Percentiles rank a stretch among this genome's conserved stretches.
Evolutionary conservation across 352 stramenopile genomes (phyloP).

Genomic region (Elongisporangium undulatum): DNA sequence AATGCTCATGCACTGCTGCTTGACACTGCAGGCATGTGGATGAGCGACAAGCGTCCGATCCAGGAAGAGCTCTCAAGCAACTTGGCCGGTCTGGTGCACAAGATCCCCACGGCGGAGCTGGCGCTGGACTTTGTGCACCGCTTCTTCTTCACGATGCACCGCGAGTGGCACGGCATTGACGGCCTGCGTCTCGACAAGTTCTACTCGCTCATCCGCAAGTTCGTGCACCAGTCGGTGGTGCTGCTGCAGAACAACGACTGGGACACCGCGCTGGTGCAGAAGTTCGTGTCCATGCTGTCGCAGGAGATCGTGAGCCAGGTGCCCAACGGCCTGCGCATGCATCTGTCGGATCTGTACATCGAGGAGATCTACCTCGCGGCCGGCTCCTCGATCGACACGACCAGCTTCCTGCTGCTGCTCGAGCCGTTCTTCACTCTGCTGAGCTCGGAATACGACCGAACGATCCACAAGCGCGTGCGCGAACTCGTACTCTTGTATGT

Average conservation of each 20-base stretch:
- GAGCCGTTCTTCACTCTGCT: constrained; percentile 82
- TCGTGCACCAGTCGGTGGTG: constrained; percentile 63
- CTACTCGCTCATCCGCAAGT: constrained; percentile 81
- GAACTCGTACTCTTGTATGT: constrained; percentile 60
- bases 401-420: constrained; percentile 64
- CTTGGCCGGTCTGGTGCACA: constrained; percentile 56
- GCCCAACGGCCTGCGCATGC: constrained; percentile 78
- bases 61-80: constrained; percentile 77
- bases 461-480: constrained; percentile 72
- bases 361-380: constrained; percentile 55
- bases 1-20: too few relatives aligned
- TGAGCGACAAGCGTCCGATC: constrained; percentile 83
- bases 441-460: constrained; percentile 74
- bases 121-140: constrained; percentile 71
- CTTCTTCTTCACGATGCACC: constrained; percentile 83
- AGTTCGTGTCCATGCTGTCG: constrained; percentile 63
- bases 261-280: constrained; percentile 34
- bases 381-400: constrained; percentile 42
- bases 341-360: constrained; percentile 74
- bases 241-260: constrained; percentile 57
- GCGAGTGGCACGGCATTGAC: constrained; percentile 84
- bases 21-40: constrained; percentile 73
- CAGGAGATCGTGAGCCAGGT: constrained; percentile 69
- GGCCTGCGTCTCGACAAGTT: constrained; percentile 84
- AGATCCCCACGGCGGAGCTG: constrained; percentile 32